Conservation (phyloP, 441 rosid species). For the Syzygium malaccense region DNA sequence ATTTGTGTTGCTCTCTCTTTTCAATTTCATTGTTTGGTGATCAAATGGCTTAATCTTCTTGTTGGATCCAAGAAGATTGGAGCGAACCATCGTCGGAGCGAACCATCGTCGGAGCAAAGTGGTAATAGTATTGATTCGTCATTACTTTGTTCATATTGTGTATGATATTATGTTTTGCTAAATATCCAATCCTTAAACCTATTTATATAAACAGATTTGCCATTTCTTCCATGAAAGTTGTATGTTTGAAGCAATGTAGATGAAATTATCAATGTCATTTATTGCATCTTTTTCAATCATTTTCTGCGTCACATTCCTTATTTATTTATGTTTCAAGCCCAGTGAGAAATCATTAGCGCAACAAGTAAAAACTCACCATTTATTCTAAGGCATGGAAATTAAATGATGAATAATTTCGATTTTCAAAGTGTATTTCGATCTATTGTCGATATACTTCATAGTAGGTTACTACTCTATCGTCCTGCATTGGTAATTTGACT, state of each 20-base stretch:
- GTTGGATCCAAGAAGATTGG: neutral
- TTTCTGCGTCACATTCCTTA: neutral
- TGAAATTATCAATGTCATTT: neutral
- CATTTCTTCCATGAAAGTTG: neutral
- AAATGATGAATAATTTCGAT: neutral
- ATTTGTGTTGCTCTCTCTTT: neutral
- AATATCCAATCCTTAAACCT: neutral
- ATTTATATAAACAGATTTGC: neutral
- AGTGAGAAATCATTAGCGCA: neutral
- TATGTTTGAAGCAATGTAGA: neutral
- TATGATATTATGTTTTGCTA: neutral
- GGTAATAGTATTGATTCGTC: neutral
- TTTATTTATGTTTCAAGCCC: neutral
- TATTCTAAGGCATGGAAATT: neutral
- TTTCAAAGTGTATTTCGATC: neutral
- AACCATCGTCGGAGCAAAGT: neutral
- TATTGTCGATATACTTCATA: neutral
- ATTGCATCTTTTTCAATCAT: neutral
- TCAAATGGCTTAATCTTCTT: neutral
- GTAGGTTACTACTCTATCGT: neutral
- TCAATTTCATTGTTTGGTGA: neutral
- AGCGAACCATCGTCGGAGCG: neutral
- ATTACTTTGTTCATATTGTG: neutral
- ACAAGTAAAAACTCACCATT: neutral
- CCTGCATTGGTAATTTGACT: neutral